Evolutionary conservation across 139 green algal genomes (phyloP).

Genomic region (Chlorella sp.): DNA sequence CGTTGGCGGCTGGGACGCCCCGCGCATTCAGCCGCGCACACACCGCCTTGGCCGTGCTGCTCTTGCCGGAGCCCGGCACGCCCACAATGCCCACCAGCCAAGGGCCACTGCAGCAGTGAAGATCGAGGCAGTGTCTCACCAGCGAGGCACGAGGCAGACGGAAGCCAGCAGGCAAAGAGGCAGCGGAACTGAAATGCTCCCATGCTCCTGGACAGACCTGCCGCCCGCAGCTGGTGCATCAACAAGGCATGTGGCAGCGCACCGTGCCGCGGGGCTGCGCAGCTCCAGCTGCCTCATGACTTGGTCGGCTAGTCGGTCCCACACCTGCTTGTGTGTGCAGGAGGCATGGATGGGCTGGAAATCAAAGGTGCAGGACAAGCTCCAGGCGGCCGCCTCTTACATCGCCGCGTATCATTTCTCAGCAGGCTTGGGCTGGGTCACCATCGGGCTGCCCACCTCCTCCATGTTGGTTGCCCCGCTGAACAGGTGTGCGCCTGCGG

Average conservation of each 20-base stretch:
- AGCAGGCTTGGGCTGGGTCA: no score
- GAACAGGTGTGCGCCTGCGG: neutral
- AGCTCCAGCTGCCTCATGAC: slow-evolving; percentile 11
- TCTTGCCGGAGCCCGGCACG: slow-evolving; percentile 81
- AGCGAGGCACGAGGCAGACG: neutral
- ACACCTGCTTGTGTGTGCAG: no score
- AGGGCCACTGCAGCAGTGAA: neutral
- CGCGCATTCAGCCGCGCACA: slow-evolving; percentile 53
- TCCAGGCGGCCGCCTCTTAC: no score
- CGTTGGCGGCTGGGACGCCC: slow-evolving; percentile 45
- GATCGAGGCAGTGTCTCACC: neutral
- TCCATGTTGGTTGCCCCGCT: slow-evolving; percentile 28
- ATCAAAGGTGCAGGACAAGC: no score
- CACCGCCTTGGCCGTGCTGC: slow-evolving; percentile 70
- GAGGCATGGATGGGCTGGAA: no score
- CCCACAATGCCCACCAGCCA: slow-evolving; percentile 84
- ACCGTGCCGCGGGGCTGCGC: neutral
- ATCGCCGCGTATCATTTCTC: no score
- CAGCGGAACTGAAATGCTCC: no score
- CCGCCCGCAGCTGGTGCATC: neutral
- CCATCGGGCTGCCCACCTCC: slow-evolving; percentile 9
- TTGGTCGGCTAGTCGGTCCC: slow-evolving; percentile 23
- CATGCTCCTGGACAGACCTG: neutral
- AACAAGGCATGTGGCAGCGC: no score
- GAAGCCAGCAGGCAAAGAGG: neutral